Base-by-base conservation (phyloP, 139 green algal genomes). In the Micractinium conductrix region DNA sequence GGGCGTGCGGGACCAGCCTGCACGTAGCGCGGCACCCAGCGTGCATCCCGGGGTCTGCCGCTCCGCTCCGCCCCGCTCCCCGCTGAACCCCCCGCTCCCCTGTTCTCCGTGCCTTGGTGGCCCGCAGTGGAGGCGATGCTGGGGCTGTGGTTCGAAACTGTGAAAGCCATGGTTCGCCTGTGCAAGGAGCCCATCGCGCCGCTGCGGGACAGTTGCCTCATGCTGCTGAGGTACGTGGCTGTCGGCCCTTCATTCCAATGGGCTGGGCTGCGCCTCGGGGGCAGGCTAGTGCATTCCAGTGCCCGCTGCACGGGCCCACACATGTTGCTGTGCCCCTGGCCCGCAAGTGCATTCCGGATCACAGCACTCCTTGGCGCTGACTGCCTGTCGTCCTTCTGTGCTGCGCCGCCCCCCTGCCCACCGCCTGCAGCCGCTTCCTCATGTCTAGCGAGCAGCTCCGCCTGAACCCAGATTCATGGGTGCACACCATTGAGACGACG, bases 71-170 rank as follows among this genome's bases (percentile, higher is more conserved):
- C n/a, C n/a, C n/a, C n/a, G n/a, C n/a, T n/a, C n/a, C n/a, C n/a
- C n/a, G n/a, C n/a, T n/a, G n/a, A n/a, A n/a, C n/a, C n/a, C n/a
- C n/a, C n/a, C n/a, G n/a, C n/a, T n/a, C n/a, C n/a, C n/a, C n/a
- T 14, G 2, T 62, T 62, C 8, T 62, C 8, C 53, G 19, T 62
- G 53, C 48, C 10, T 62, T 22, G 24, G 8, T 62, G 24, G 30
- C 1, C 53, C 12, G 74, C 86, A 55, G 82, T 89, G 67, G 86
- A 88, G 63, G 35, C 85, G 48, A 44, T 91, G 76, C 53, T 92
- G 16, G 89, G 93, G 65, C 67, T 96, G 80, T 96, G 93, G 93
- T 79, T 92, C 37, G 79, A 86, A 17, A 85, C 91, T 28, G 76
- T 94, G 69, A 44, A n/a, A n/a, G n/a, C n/a, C n/a, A n/a, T n/a